Percentiles rank a stretch among this genome's conserved stretches.
Conservation (phyloP, 164 flowering plant species). For the Magnolia changhungtana region DNA sequence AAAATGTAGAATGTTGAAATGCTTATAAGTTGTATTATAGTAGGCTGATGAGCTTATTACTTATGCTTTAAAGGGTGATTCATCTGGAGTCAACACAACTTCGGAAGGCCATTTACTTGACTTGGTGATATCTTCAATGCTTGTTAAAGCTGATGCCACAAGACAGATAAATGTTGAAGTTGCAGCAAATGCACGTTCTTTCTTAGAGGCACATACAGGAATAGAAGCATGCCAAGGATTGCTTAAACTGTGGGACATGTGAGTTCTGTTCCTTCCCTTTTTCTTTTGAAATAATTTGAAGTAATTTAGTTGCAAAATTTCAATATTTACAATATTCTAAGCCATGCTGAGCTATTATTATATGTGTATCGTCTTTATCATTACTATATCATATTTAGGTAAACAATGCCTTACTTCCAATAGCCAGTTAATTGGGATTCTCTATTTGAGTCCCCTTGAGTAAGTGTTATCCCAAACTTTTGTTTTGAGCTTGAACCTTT, state of each 20-base stretch:
- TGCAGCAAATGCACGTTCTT: constrained; percentile 41
- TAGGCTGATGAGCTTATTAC: background rate
- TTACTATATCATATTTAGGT: too few relatives aligned
- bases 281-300: background rate
- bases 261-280: constrained; percentile 10
- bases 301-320: too few relatives aligned
- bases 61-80: constrained; percentile 29
- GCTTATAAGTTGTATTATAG: background rate
- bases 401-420: too few relatives aligned
- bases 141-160: constrained; percentile 27
- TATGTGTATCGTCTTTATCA: too few relatives aligned
- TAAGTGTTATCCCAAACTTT: too few relatives aligned
- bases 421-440: too few relatives aligned
- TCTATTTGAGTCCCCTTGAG: too few relatives aligned
- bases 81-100: constrained; percentile 17
- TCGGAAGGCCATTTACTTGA: constrained; percentile 48
- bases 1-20: background rate
- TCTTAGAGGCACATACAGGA: constrained; percentile 52
- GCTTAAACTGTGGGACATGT: constrained; percentile 64
- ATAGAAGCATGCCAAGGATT: constrained; percentile 48
- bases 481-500: too few relatives aligned
- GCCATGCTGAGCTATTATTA: too few relatives aligned
- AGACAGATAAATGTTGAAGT: constrained; percentile 17
- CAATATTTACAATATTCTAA: too few relatives aligned
- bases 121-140: constrained; percentile 37